Evolutionary conservation across 106 monocot genomes (phyloP).

Genomic region (Hemerocallis citrina): DNA sequence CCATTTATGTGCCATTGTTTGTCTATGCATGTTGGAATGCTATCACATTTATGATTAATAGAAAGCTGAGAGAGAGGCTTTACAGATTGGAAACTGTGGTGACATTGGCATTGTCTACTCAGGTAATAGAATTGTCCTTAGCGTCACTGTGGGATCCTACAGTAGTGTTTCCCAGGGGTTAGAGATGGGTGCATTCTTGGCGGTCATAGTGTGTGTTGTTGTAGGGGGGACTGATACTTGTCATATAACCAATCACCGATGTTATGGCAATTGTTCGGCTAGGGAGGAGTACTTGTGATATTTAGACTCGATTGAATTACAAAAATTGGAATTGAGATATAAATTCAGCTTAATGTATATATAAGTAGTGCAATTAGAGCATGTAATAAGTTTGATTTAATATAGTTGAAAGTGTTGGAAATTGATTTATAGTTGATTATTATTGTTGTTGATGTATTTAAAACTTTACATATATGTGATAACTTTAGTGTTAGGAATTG

Average conservation of each 20-base stretch:
- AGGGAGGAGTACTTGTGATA: no score
- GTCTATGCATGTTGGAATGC: conserved; percentile 8
- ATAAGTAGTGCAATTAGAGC: no score
- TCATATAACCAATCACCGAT: conserved; percentile 34
- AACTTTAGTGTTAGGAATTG: no score
- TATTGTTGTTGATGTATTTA: no score
- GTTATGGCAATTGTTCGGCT: conserved; percentile 24
- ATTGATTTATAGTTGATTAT: no score
- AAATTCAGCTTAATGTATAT: no score
- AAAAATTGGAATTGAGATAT: no score
- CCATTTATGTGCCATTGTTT: conserved; percentile 9
- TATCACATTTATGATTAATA: conserved; percentile 7
- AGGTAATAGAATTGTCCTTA: neutral
- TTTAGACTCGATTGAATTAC: no score
- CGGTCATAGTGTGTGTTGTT: conserved; percentile 16
- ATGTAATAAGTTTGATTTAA: no score
- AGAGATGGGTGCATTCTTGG: conserved; percentile 10
- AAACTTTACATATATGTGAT: no score
- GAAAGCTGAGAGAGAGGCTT: neutral
- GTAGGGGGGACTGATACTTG: conserved; percentile 34
- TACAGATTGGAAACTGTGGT: neutral
- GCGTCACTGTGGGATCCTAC: conserved; percentile 26
- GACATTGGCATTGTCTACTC: neutral
- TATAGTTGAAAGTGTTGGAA: no score
- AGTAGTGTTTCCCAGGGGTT: conserved; percentile 16